phyloP scores from a whole-genome alignment of 768 basidiomycete species.

The Lactifluus echinatus region DNA sequence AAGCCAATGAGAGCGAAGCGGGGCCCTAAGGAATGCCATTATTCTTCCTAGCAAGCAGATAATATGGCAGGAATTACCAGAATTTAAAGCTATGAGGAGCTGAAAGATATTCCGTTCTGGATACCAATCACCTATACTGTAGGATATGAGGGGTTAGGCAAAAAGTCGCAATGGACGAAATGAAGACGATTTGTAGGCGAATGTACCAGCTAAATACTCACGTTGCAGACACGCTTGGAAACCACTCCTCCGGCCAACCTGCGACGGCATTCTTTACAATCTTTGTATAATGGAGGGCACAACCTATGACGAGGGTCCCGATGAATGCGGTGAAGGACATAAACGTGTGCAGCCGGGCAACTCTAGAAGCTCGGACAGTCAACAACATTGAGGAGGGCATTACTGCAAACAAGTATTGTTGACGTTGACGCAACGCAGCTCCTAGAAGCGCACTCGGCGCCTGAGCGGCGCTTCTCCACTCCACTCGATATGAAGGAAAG shows the following conservation, averaged over 20 bases:
- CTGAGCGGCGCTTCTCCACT: too few species aligned
- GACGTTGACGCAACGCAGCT: too few species aligned
- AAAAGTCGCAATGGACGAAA: neutral
- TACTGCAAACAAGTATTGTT: too few species aligned
- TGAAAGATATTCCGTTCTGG: constrained; percentile 82
- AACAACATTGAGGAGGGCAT: constrained; percentile 10
- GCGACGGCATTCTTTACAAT: constrained; percentile 82
- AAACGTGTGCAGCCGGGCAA: constrained; percentile 58
- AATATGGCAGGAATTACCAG: constrained; percentile 36
- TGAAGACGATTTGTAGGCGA: too few species aligned
- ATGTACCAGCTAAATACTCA: constrained; percentile 29
- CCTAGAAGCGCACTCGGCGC: too few species aligned
- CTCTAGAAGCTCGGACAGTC: constrained; percentile 37
- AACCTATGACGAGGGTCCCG: constrained; percentile 54
- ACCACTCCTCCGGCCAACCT: constrained; percentile 82
- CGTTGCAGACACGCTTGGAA: constrained; percentile 85
- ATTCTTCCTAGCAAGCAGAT: neutral
- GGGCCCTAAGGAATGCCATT: constrained; percentile 33
- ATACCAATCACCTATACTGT: constrained; percentile 87
- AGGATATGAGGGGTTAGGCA: neutral
- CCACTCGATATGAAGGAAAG: too few species aligned
- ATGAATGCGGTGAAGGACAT: constrained; percentile 60
- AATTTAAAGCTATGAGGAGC: constrained; percentile 77
- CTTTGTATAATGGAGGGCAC: constrained; percentile 66
- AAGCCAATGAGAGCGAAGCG: constrained; percentile 59